Evolutionary conservation across 2,329 filamentous ascomycete species (phyloP).

Genomic region (Monilinia vaccinii-corymbosi): DNA sequence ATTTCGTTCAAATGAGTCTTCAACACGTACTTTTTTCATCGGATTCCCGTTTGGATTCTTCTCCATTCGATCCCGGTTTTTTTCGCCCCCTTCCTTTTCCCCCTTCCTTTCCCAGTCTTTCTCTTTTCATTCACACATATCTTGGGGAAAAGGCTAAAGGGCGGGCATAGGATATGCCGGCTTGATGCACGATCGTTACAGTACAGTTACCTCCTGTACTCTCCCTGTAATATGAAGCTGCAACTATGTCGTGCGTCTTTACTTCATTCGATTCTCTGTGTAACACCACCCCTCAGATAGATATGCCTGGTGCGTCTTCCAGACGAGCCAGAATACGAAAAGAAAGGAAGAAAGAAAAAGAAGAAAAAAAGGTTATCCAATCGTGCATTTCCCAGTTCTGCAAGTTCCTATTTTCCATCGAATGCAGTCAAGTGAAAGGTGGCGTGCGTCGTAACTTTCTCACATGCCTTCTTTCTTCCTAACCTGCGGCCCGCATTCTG

Average conservation of each 20-base stretch:
- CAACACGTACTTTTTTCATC: not conserved
- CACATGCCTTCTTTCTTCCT: conserved; percentile 2
- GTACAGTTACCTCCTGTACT: conserved; percentile 5
- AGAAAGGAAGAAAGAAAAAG: too few species aligned
- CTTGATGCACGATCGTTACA: conserved; percentile 9
- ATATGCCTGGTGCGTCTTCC: conserved; percentile 5
- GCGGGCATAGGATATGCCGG: conserved; percentile 5
- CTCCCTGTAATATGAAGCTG: conserved; percentile 4
- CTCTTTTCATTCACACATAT: not conserved
- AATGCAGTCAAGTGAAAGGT: conserved; percentile 10
- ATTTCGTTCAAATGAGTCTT: not conserved
- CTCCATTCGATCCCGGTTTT: not conserved
- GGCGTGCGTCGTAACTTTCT: conserved; percentile 4
- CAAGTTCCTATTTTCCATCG: conserved; percentile 4
- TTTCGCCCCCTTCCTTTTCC: not conserved
- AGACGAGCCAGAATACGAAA: conserved; percentile 1
- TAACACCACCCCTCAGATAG: conserved; percentile 1
- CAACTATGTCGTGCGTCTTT: conserved; percentile 8
- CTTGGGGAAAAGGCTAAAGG: not conserved
- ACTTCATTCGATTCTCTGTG: not conserved
- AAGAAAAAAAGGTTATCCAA: too few species aligned
- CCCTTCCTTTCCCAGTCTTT: not conserved
- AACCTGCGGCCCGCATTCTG: conserved; percentile 5
- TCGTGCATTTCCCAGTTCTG: not conserved
- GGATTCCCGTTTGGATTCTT: not conserved